Evolutionary conservation across 495 filamentous ascomycete genomes (phyloP), one percentile per base, ranked within the genome.

Genomic region (Neurospora sp.): DNA sequence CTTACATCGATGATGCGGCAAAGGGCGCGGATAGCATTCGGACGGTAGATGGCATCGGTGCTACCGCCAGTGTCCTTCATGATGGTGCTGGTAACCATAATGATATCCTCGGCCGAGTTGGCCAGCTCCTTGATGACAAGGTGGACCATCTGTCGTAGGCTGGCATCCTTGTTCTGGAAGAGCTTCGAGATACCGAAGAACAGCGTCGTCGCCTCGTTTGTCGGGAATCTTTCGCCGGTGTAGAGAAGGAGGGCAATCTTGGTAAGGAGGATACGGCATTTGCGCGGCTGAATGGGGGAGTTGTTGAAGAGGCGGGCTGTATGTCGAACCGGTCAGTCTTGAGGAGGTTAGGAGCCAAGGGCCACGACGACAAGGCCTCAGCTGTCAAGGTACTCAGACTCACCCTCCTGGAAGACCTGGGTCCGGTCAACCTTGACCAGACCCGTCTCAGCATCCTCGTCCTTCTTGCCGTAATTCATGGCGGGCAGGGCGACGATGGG

Each of bases 101-200:
- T 99, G 73, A 97, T 94, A 87, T 99, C 96, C 83, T 98, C 94
- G 39, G 96, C 95, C n/a, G 94, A 96, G 79, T 90, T 88, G 73
- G 95, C 93, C 75, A 99, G 86, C 87, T 99, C 96, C 87, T 97
- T 98, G 85, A 99, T 90, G 75, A 97, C 90, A 40, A 99, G 87
- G 84, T 98, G 97, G 42, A 99, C 95, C 95, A 98, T 98, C 86
- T 99, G 96, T 77, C 96, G 94, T 82, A 99, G 87, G 75, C 93
- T 94, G 76, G 94, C 93, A 89, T 99, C 96, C 82, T 97, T 97
- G 83, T 98, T 98, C 84, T 99, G 96, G 87, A 99, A 99, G 72
- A 99, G 90, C 86, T 99, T 99, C 73, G 94, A 97, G 81, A 99
- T 98, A 74, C 95, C 94, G 84, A 99, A 98, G 88, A 99, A 99